phyloP scores from a whole-genome alignment of 371 early-diverging fungal genomes.

The Coemansia sp. region DNA sequence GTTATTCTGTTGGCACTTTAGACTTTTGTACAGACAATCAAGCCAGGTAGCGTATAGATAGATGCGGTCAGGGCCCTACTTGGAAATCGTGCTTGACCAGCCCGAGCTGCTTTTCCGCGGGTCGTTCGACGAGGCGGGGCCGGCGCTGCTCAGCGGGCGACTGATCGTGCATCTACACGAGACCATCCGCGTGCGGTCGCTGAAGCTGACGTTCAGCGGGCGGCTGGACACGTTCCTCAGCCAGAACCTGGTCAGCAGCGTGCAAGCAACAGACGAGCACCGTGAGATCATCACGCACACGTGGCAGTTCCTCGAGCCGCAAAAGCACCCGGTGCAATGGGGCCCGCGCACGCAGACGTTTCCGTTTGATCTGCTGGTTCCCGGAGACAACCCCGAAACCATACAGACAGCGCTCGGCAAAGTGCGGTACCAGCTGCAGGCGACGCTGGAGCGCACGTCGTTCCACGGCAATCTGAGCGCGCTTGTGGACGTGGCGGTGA shows the following conservation, averaged over 20 bases:
- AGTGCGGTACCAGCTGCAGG: constrained; percentile 34
- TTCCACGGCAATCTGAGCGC: constrained; percentile 36
- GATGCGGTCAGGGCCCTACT: constrained; percentile 35
- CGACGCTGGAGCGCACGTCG: constrained; percentile 34
- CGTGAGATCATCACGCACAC: constrained; percentile 33
- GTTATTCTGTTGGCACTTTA: neutral
- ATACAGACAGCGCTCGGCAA: constrained; percentile 38
- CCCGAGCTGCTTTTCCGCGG: constrained; percentile 43
- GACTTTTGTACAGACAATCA: neutral
- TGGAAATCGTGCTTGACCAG: constrained; percentile 36
- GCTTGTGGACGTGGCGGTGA: constrained; percentile 21
- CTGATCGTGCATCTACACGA: constrained; percentile 38
- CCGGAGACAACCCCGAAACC: constrained; percentile 47
- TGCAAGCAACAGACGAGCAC: constrained; percentile 27
- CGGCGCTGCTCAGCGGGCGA: constrained; percentile 36
- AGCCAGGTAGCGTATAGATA: neutral
- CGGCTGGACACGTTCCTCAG: constrained; percentile 33
- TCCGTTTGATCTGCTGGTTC: constrained; percentile 34
- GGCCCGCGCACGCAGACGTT: constrained; percentile 18
- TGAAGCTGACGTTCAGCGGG: constrained; percentile 34
- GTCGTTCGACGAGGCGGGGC: constrained; percentile 37
- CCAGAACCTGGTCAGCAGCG: constrained; percentile 16
- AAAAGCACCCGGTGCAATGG: constrained; percentile 17
- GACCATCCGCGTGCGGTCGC: constrained; percentile 30
- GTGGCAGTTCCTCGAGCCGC: constrained; percentile 37